Base-by-base conservation (phyloP, 495 filamentous ascomycete genomes). In the Aspergillus avenaceus region DNA sequence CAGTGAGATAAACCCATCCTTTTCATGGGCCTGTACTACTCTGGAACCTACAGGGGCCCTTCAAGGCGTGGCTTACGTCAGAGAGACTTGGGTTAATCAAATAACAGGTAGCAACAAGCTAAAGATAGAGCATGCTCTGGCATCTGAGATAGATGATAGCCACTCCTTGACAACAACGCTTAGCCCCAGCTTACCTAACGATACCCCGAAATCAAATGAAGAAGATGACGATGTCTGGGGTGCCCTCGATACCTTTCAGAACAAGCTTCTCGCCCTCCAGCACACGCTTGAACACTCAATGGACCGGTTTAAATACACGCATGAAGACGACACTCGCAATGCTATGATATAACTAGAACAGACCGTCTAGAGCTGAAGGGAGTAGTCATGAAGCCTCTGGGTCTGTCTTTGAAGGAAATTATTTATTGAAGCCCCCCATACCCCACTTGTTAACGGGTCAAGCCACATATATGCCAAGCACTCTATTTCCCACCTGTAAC, bases 1-100 rank as follows among this genome's bases (percentile, higher is more conserved):
- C 7, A 60, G 69, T 52, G 61, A 72, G 45, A 57, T 61, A 16
- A 47, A 50, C 23, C 32, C 45, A 36, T 18, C 31, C 29, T 42
- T 32, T 41, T 36, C 13, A 2, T 34, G 40, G 21, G 25, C 32
- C 23, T 29, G 14, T 28, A 18, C 14, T 2, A 27, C 11, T 29
- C 14, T 2, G 16, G 13, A 38, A 38, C 6, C 34, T 21, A 7
- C 21, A 38, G 1, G 0, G 16, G 22, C 28, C 25, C 18, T 16
- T 2, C 12, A 18, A 38, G 16, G 4, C 21, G 5, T 29, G 22
- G 27, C 34, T 42, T 34, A 4, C 8, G 0, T 5, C 8, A 11
- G 28, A 40, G 25, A 36, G 7, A 43, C 12, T 31, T 45, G 7
- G 22, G 34, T 50, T 51, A 54, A 58, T 47, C 25, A 45, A 48